These are phyloP conservation scores for Boletus pseudo-olivaceus DNA, from an alignment of 768 basidiomycete species.

Conservation along the genomic window DNA sequence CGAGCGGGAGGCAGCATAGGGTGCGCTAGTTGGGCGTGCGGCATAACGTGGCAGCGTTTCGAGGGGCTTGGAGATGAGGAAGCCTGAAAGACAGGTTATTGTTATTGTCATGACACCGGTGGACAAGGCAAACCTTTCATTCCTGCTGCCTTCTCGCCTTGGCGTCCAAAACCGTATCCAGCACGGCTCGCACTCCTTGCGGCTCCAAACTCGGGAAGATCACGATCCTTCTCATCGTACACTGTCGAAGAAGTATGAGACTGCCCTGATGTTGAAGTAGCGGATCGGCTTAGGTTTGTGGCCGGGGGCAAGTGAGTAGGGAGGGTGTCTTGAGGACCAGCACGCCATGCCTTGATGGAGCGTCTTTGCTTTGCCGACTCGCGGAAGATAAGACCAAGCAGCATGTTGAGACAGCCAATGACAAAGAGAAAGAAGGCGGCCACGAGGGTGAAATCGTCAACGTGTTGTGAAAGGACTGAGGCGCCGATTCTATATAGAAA, in stretches of 20 bases:
- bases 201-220: slow-evolving; percentile 21
- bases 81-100: slow-evolving; percentile 35
- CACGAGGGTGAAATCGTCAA: slow-evolving; percentile 86
- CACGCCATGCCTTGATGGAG: slow-evolving; percentile 62
- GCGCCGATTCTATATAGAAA: slow-evolving; percentile 53
- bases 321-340: slow-evolving; percentile 46
- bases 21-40: slow-evolving; percentile 32
- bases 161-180: slow-evolving; percentile 76
- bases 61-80: slow-evolving; percentile 57
- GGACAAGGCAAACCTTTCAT: slow-evolving; percentile 43
- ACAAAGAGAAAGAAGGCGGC: slow-evolving; percentile 91
- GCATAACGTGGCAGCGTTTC: slow-evolving; percentile 62
- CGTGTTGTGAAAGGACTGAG: slow-evolving; percentile 71
- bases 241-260: slow-evolving; percentile 27
- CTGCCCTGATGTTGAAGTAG: slow-evolving; percentile 21
- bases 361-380: slow-evolving; percentile 58
- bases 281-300: slow-evolving; percentile 24
- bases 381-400: slow-evolving; percentile 72
- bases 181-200: slow-evolving; percentile 34
- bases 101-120: not conserved
- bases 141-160: slow-evolving; percentile 71
- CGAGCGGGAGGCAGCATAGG: slow-evolving; percentile 19
- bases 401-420: slow-evolving; percentile 83
- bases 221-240: slow-evolving; percentile 28
- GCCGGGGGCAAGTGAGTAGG: slow-evolving; percentile 39